Evolutionary conservation across 176 grass and related monocot species (phyloP).

Genomic region (Oryza punctata): DNA sequence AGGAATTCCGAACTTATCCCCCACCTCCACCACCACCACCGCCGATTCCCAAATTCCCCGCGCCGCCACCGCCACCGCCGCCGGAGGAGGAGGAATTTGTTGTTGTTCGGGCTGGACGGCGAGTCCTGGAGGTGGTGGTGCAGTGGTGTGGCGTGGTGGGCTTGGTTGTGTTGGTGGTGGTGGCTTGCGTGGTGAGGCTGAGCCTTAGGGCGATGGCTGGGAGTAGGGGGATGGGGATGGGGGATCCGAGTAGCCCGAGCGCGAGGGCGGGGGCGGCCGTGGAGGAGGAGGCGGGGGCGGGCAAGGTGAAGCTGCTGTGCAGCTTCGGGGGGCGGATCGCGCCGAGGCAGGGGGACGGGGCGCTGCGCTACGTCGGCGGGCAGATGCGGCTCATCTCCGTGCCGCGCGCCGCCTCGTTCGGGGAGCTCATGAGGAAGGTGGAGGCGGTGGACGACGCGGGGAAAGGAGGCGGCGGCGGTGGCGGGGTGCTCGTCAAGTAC

Average conservation of each 20-base stretch:
- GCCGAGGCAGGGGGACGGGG: slow-evolving; percentile 55
- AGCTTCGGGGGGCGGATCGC: slow-evolving; percentile 81
- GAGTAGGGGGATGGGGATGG: neutral
- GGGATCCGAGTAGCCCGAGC: slow-evolving; percentile 48
- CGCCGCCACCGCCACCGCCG: neutral
- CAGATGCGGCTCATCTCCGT: slow-evolving; percentile 77
- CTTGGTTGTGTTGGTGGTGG: neutral
- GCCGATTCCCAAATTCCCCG: slow-evolving; percentile 19
- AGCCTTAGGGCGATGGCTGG: slow-evolving; percentile 42
- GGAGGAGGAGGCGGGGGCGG: slow-evolving; percentile 15
- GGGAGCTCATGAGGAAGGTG: slow-evolving; percentile 64
- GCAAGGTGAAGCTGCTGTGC: slow-evolving; percentile 84
- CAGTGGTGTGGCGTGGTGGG: neutral
- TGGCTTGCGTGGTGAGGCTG: neutral
- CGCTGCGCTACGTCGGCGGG: slow-evolving; percentile 79
- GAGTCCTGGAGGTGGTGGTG: neutral
- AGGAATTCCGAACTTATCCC: slow-evolving; percentile 29
- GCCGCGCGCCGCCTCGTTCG: slow-evolving; percentile 54
- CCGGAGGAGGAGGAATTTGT: neutral
- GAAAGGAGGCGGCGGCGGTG: neutral
- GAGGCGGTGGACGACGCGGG: slow-evolving; percentile 41
- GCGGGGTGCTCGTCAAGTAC: slow-evolving; percentile 57
- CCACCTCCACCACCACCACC: slow-evolving; percentile 17
- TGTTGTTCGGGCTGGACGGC: neutral
- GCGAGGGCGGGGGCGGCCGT: neutral